These are phyloP conservation scores for Astrephomene gubernaculifera DNA, from an alignment of 139 green algal genomes.

Conservation along the genomic window DNA sequence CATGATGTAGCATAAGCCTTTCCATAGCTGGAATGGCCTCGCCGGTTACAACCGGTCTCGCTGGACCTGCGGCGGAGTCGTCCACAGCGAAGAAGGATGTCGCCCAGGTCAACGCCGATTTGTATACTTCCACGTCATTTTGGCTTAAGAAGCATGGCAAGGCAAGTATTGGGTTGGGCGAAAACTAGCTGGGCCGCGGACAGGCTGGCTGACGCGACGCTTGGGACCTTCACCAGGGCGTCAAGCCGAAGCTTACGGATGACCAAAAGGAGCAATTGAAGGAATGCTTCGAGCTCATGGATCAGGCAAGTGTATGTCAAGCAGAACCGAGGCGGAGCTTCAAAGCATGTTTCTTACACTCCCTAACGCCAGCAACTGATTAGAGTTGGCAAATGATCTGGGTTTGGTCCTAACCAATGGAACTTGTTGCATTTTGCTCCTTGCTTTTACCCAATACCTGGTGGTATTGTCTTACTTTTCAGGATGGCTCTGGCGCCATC, in stretches of 20 bases:
- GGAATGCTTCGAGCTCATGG: conserved; percentile 84
- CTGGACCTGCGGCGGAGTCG: neutral
- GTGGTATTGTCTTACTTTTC: too few species aligned
- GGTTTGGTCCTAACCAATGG: too few species aligned
- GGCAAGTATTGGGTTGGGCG: conserved; percentile 2
- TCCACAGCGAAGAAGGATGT: conserved; percentile 30
- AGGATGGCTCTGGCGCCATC: conserved; percentile 82
- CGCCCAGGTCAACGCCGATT: conserved; percentile 25
- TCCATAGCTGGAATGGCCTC: too few species aligned
- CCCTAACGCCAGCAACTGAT: too few species aligned
- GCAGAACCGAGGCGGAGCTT: too few species aligned
- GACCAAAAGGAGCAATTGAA: conserved; percentile 71
- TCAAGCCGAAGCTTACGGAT: conserved; percentile 70
- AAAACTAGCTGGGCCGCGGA: neutral
- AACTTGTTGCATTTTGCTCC: too few species aligned
- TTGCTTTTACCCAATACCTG: too few species aligned
- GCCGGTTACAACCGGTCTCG: too few species aligned
- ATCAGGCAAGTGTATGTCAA: too few species aligned
- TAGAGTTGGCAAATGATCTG: too few species aligned
- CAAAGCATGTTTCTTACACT: too few species aligned
- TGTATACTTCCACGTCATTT: conserved; percentile 13
- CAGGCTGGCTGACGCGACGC: neutral
- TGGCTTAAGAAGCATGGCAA: conserved; percentile 46
- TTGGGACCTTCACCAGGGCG: conserved; percentile 49
- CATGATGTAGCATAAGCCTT: too few species aligned